Percentiles rank a stretch among this genome's conserved stretches.
Conservation (phyloP, 1,284 basidiomycete species). For the Schizopora paradoxa region DNA sequence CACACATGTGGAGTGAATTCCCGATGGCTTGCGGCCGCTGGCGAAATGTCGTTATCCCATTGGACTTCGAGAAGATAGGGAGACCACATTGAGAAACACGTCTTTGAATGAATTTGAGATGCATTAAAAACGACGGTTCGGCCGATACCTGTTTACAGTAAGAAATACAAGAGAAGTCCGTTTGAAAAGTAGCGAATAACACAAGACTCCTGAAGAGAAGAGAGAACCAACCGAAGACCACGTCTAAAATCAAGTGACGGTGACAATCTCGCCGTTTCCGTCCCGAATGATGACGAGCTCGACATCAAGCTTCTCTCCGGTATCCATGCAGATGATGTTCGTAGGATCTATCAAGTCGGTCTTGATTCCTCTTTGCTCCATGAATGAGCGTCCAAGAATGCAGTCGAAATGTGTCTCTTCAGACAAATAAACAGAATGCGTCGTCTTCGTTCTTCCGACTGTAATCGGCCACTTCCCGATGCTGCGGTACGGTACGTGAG, state of each 20-base stretch:
- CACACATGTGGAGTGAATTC: no score
- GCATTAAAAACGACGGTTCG: no score
- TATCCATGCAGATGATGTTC: constrained; percentile 89
- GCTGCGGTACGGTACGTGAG: constrained; percentile 23
- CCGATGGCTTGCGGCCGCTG: no score
- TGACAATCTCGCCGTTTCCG: constrained; percentile 82
- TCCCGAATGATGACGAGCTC: constrained; percentile 88
- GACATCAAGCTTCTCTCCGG: constrained; percentile 89
- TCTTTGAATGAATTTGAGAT: no score
- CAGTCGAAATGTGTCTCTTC: constrained; percentile 98
- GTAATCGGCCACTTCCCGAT: constrained; percentile 80
- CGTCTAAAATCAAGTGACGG: constrained; percentile 65
- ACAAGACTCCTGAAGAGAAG: no score
- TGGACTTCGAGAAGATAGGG: no score
- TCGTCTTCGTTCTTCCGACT: constrained; percentile 38
- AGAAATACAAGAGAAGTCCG: no score
- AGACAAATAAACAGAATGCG: constrained; percentile 67
- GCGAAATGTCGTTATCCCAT: no score
- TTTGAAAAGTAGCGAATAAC: no score
- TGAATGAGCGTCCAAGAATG: constrained; percentile 89
- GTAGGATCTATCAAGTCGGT: constrained; percentile 83
- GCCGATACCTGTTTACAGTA: no score
- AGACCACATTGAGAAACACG: no score
- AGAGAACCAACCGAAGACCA: no score
- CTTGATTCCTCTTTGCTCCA: constrained; percentile 85